phyloP scores from a whole-genome alignment of 192 early-diverging fungal genomes.

The Podila epicladia region DNA sequence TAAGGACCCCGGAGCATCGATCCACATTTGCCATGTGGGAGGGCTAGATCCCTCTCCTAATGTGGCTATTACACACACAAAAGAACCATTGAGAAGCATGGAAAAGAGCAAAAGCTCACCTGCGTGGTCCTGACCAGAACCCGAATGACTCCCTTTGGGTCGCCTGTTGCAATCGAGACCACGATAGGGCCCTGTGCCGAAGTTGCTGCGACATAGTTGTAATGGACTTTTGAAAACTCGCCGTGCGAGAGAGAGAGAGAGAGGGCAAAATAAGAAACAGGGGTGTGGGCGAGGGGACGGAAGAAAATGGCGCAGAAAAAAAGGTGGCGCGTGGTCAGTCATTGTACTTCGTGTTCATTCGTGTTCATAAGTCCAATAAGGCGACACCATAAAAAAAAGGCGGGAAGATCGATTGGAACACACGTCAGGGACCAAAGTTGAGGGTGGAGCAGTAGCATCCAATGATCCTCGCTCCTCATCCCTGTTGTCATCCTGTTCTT shows the following conservation, averaged over 20 bases:
- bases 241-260: neutral
- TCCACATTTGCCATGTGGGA: no score
- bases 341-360: no score
- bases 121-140: slow-evolving; percentile 31
- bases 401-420: no score
- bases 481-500: no score
- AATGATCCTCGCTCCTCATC: no score
- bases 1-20: neutral
- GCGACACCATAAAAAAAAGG: no score
- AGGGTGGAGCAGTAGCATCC: no score
- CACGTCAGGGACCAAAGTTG: no score
- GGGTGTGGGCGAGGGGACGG: neutral
- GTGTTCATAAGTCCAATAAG: no score
- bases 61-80: no score
- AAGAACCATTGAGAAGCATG: neutral
- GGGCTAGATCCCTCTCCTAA: no score
- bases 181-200: slow-evolving; percentile 30
- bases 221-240: slow-evolving; percentile 37
- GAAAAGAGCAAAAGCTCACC: slow-evolving; percentile 2
- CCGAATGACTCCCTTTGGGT: slow-evolving; percentile 18
- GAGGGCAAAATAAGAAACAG: slow-evolving; percentile 55
- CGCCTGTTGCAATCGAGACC: slow-evolving; percentile 21
- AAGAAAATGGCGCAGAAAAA: neutral
- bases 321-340: no score
- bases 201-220: slow-evolving; percentile 63